Conservation (phyloP, 805 yeast species). For the Saccharomycopsis microspora region DNA sequence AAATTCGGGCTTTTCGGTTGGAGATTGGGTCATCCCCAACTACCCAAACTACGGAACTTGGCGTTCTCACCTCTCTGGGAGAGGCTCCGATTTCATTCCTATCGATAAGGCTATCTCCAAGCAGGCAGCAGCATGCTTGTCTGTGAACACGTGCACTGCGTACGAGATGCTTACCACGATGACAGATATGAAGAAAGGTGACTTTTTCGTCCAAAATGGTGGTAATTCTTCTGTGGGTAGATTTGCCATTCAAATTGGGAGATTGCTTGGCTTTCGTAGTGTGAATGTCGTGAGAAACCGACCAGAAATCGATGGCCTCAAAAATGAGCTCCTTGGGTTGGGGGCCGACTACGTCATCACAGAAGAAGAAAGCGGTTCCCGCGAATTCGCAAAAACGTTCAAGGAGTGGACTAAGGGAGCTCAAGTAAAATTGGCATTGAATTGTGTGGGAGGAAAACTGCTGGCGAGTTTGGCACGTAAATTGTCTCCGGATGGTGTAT, state of each 20-base stretch:
- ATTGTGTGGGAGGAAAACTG: conserved; percentile 89
- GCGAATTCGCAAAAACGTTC: conserved; percentile 48
- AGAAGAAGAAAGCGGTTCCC: conserved; percentile 69
- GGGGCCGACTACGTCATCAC: conserved; percentile 91
- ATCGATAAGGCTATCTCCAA: conserved; percentile 36
- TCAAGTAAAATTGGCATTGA: conserved; percentile 66
- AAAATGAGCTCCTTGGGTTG: conserved; percentile 38
- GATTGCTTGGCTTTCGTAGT: conserved; percentile 67
- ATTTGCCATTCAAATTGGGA: conserved; percentile 81
- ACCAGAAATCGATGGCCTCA: conserved; percentile 49
- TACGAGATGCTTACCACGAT: conserved; percentile 72
- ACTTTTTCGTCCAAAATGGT: conserved; percentile 94
- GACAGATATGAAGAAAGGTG: conserved; percentile 21
- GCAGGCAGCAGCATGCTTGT: conserved; percentile 73
- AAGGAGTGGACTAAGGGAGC: conserved; percentile 21
- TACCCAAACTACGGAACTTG: conserved; percentile 84
- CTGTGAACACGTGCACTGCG: conserved; percentile 91
- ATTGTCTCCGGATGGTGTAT: conserved; percentile 57
- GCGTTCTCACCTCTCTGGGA: conserved; percentile 65
- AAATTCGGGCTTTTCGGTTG: conserved; percentile 32
- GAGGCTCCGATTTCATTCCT: conserved; percentile 40
- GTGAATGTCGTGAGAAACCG: conserved; percentile 84
- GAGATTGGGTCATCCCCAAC: conserved; percentile 85
- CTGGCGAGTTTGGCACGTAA: conserved; percentile 77
- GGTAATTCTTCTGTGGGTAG: conserved; percentile 94